phyloP scores from a whole-genome alignment of 257 asterid species.

The Eustoma russellianum region DNA sequence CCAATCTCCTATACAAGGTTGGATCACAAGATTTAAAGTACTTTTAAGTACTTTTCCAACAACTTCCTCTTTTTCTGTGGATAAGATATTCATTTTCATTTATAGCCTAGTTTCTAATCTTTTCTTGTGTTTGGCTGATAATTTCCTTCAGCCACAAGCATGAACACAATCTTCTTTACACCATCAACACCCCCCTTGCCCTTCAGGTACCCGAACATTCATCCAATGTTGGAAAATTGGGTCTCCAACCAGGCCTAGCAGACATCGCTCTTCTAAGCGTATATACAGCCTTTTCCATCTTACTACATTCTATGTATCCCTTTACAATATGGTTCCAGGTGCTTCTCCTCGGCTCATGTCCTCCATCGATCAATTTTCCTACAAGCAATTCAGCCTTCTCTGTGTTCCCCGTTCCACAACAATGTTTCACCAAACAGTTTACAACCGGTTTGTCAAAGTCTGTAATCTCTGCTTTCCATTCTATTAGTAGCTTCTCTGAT shows the following conservation, averaged over 20 bases:
- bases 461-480: conserved; percentile 21
- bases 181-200: conserved; percentile 25
- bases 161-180: conserved; percentile 18
- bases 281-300: conserved; percentile 39
- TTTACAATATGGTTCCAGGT: conserved; percentile 37
- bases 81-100: too few species aligned
- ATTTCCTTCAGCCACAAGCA: conserved; percentile 22
- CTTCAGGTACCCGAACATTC: conserved; percentile 34
- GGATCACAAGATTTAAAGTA: too few species aligned
- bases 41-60: too few species aligned
- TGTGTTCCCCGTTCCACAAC: conserved; percentile 31
- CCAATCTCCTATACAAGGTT: too few species aligned
- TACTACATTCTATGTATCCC: conserved; percentile 24
- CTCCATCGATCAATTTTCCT: conserved; percentile 13
- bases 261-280: conserved; percentile 18
- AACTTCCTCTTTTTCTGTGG: too few species aligned
- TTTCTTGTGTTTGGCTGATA: conserved; percentile 18
- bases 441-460: conserved; percentile 26
- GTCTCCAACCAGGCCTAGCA: conserved; percentile 11
- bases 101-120: conserved; percentile 3
- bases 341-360: conserved; percentile 22
- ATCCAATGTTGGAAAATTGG: conserved; percentile 20
- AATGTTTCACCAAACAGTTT: conserved; percentile 21
- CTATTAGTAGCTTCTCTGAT: conserved; percentile 25
- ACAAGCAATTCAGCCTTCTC: conserved; percentile 32